A percentile compares a stretch with the other conserved stretches of the same genome.
These are phyloP conservation scores for Cucurbita pepo DNA, from an alignment of 306 rosid species.

Conservation along the genomic window DNA sequence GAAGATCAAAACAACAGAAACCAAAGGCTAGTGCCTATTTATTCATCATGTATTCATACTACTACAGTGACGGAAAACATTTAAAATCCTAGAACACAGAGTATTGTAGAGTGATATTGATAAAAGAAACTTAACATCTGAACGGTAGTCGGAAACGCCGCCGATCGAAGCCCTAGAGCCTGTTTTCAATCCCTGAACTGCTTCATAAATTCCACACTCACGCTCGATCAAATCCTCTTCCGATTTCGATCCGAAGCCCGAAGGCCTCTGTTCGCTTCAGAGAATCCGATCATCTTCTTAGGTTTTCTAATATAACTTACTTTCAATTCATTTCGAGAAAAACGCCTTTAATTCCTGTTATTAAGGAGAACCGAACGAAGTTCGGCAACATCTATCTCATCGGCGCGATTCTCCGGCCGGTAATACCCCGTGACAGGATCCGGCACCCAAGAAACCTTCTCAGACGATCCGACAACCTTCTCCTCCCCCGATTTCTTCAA, in stretches of 20 bases:
- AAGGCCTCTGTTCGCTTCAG: background rate
- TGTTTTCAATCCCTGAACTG: background rate
- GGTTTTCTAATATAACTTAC: background rate
- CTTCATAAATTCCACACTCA: background rate
- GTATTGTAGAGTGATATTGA: background rate
- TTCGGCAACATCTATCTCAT: constrained; percentile 64
- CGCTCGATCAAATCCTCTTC: background rate
- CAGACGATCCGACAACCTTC: background rate
- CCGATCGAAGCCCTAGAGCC: background rate
- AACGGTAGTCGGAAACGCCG: background rate
- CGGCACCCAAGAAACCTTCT: constrained; percentile 77
- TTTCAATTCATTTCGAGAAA: background rate
- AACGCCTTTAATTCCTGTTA: constrained; percentile 7
- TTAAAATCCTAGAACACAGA: background rate
- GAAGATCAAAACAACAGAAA: background rate
- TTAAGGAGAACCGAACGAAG: constrained; percentile 47
- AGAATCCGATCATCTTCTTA: background rate
- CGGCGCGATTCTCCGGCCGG: constrained; percentile 43
- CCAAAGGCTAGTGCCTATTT: background rate
- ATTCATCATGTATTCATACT: background rate
- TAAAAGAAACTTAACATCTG: background rate
- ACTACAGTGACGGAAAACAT: background rate
- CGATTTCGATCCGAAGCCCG: background rate
- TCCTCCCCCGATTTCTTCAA: constrained; percentile 34
- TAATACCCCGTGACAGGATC: constrained; percentile 82